These are phyloP conservation scores for Protoeuglena noctilucae DNA, from an alignment of 139 green algal species.

Conservation along the genomic window DNA sequence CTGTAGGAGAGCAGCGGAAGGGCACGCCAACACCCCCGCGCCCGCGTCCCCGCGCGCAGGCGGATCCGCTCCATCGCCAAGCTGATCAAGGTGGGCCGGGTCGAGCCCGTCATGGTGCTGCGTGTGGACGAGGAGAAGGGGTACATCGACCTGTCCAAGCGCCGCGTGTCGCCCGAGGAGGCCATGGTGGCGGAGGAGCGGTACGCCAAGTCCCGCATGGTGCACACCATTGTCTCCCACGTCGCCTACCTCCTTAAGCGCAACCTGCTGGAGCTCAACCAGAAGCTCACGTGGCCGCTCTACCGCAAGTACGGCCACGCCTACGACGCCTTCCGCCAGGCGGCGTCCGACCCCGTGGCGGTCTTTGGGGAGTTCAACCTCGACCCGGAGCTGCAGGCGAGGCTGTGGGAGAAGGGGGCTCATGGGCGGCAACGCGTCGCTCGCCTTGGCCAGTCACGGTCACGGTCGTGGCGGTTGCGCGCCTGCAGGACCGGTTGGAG, in stretches of 20 bases:
- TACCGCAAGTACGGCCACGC: conserved; percentile 90
- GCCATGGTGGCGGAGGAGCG: conserved; percentile 73
- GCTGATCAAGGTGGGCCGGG: conserved; percentile 95
- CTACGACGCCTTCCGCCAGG: conserved; percentile 74
- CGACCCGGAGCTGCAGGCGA: conserved; percentile 1
- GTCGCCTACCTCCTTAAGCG: conserved; percentile 72
- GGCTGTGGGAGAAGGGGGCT: conserved; percentile 18
- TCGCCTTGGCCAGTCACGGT: too few relatives aligned
- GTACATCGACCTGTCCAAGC: conserved; percentile 98
- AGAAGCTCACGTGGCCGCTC: conserved; percentile 78
- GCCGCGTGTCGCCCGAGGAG: conserved; percentile 87
- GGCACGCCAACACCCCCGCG: neutral
- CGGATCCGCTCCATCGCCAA: conserved; percentile 75
- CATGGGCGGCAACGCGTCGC: conserved; percentile 29
- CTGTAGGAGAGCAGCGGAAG: too few relatives aligned
- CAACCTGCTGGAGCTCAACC: conserved; percentile 60
- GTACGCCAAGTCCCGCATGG: conserved; percentile 95
- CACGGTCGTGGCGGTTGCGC: conserved; percentile 33
- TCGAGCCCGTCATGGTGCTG: conserved; percentile 99
- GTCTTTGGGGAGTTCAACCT: conserved; percentile 38
- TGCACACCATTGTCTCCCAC: conserved; percentile 96
- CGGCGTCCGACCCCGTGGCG: conserved; percentile 43
- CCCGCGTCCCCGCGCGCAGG: too few relatives aligned
- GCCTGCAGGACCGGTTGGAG: conserved; percentile 67
- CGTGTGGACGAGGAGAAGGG: conserved; percentile 99